Evolutionary conservation across 179 eudicot species (phyloP), one percentile per base, ranked within the genome.

Genomic region (Heliamphora pulchella): DNA sequence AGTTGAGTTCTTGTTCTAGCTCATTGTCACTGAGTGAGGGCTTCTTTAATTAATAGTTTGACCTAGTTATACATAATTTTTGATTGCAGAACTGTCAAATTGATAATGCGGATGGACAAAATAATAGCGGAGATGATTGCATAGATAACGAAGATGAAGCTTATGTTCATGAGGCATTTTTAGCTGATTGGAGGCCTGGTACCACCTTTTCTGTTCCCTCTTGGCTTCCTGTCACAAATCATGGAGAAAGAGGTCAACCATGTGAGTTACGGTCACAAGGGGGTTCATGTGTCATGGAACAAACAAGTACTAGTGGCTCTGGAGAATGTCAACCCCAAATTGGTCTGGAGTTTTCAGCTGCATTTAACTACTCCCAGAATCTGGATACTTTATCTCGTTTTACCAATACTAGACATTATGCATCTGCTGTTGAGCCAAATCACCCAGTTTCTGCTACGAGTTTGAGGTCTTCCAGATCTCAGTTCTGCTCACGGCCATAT

Each of bases 91-190:
- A 79, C 72, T 78, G 80, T 58, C 87, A 83, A 70, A 80, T 79
- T 79, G 91, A 84, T 75, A 83, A 81, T 83, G 85, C 83, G 53
- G 87, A 80, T 72, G 90, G 85, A 77, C 91, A 81, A 83, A 83
- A 86, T 85, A 87, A 85, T 78, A 89, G 86, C 71, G 91, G 90
- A 81, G 93, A 93, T 82, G 92, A 87, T 80, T 81, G 83, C 75
- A 71, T 83, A 71, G 95, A 90, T 71, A 90, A 87, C 79, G 91
- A 88, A 69, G 85, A 90, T 81, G 93, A 86, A 88, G 94, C 96
- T 80, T 96, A 90, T 87, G 96, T 94, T 75, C 98, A 96, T 41
- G 98, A 94, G 86, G 97, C 97, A 46, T 96, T 96, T 84, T 88
- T 96, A 89, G 93, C 96, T 55, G 98, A 94, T 83, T 96, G 96